Conservation (phyloP, 2,329 filamentous ascomycete species). For the Fusarium oxysporum region DNA sequence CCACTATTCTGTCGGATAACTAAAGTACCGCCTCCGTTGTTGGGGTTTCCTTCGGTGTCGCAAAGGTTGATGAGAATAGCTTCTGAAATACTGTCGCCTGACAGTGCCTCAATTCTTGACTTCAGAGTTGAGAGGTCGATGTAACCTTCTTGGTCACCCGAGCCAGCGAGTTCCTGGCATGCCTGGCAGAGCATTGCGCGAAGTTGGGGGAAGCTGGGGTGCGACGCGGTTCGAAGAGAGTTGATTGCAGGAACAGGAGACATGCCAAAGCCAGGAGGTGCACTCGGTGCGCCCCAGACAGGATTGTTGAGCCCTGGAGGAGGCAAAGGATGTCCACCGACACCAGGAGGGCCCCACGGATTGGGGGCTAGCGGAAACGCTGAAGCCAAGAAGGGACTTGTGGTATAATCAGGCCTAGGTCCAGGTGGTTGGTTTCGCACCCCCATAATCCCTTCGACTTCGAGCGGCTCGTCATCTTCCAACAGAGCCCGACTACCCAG, state of each 20-base stretch:
- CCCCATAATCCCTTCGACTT: constrained; percentile 48
- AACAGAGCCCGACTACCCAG: constrained; percentile 92
- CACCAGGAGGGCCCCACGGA: constrained; percentile 56
- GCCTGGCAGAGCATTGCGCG: constrained; percentile 81
- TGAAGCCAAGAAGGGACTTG: constrained; percentile 57
- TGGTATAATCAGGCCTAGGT: constrained; percentile 56
- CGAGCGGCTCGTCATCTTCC: constrained; percentile 74
- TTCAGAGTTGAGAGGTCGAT: constrained; percentile 77
- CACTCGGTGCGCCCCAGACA: constrained; percentile 52
- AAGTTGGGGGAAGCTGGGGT: constrained; percentile 77
- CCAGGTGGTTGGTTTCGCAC: constrained; percentile 65
- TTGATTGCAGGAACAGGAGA: constrained; percentile 48
- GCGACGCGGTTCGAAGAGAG: constrained; percentile 52
- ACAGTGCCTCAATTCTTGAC: constrained; percentile 70
- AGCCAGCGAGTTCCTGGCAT: constrained; percentile 71
- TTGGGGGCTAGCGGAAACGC: constrained; percentile 54
- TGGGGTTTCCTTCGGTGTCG: constrained; percentile 87
- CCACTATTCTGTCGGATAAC: constrained; percentile 68
- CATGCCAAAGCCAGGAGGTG: constrained; percentile 51
- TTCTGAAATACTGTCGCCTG: constrained; percentile 56
- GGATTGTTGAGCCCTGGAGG: constrained; percentile 61
- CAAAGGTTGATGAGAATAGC: constrained; percentile 84
- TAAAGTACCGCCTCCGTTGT: constrained; percentile 93
- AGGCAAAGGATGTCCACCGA: constrained; percentile 53
- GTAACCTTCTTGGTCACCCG: constrained; percentile 68